Evolutionary conservation across 2,329 filamentous ascomycete species (phyloP), one percentile per base, ranked within the genome.

Genomic region (Ophiostoma tasmaniense): DNA sequence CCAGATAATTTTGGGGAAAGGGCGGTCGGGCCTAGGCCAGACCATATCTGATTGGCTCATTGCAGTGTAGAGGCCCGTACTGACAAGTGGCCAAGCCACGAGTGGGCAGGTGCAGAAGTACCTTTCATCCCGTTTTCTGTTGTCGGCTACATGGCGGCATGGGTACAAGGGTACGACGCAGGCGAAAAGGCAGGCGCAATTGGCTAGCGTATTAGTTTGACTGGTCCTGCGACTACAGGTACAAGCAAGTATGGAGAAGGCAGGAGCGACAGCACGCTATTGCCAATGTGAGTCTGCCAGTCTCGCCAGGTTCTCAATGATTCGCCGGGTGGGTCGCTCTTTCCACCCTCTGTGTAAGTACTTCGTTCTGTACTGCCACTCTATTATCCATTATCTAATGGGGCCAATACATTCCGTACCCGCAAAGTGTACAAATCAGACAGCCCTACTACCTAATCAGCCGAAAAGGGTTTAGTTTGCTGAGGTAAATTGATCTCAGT

Each of bases 381-480:
- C n/a, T 25, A 25, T 28, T 55, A 55, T 55, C 50, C 22, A 55
- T 25, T 55, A 25, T 25, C 50, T 55, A 55, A 55, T 55, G 50
- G n/a, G 22, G 42, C 42, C 42, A 45, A 20, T 45, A 45, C 22
- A 13, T 13, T 55, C 50, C 50, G 8, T 55, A 55, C n/a, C 50
- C 50, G 22, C 22, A 55, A 25, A 52, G 50, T 55, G 50, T 55
- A 55, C 50, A 55, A 55, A 55, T 5, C 50, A 55, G 50, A 55
- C 50, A 55, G 50, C 50, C 50, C 59, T 62, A 62, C 59, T 62
- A 35, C 30, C 28, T 62, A 35, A 8, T 62, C 17, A 20, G 17
- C 68, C 62, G 30, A 67, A 67, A 67, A 61, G 33, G 68, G 68
- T 37, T 50, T 70, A 70, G 61, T 20, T 61, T 17, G 3, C 11